Evolutionary conservation across 192 early-diverging fungal genomes (phyloP), one percentile per base, ranked within the genome.

Genomic region (Umbelopsis sp.): DNA sequence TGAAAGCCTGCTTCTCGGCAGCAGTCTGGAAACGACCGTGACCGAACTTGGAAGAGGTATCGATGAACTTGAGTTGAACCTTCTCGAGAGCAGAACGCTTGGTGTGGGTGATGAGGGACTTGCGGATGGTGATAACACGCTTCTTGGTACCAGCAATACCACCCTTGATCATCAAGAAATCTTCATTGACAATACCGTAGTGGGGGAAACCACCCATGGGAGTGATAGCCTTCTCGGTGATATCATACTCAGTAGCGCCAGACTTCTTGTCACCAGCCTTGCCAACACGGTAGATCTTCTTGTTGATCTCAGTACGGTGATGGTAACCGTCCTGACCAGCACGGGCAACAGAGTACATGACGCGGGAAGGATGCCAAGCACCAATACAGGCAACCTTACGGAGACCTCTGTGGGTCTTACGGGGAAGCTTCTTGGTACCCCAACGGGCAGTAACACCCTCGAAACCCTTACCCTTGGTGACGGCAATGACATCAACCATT

Each of bases 331-430:
- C 87, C 90, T 99, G 98, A 96, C 98, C 98, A 78, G 98, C 94
- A 84, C 98, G 96, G 71, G 98, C 93, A 75, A 99, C 97, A 69
- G 98, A 95, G 94, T 90, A 98, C 95, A 96, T 97, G 83, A 98
- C 97, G 62, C 93, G 90, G 74, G 91, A 89, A 77, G 95, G 94
- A 90, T 98, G 95, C 95, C 95, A 99, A 53, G 95, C 94, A 85
- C 97, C 98, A 72, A 99, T 99, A 93, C 98, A 99, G 79, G 98
- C 98, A 68, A 99, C 97, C 93, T 99, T 99, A 81, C 98, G 93
- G 80, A 99, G 92, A 97, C 98, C 98, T 86, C 93, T 95, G 90
- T 99, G 98, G 56, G 98, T 99, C 94, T 99, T 99, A 81, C 98
- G 92, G 45, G 96, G 98, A 71, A 99, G 93, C 93, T 98, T 99